These are phyloP conservation scores for Leccinum rimulosum DNA, from an alignment of 768 basidiomycete species.

Conservation along the genomic window DNA sequence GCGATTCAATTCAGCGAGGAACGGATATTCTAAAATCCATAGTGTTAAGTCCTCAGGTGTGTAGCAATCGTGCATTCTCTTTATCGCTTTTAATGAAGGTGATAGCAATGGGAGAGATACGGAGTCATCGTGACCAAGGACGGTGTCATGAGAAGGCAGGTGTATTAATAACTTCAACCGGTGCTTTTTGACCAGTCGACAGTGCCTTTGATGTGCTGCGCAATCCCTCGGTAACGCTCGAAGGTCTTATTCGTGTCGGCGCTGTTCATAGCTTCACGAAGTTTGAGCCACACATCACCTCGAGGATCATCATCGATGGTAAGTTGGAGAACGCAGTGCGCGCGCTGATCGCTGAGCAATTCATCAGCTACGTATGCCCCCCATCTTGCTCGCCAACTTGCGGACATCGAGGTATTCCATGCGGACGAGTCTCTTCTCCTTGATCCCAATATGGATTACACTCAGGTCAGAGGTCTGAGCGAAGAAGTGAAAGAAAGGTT, in stretches of 20 bases:
- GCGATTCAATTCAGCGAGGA: conserved; percentile 34
- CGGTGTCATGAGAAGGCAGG: conserved; percentile 44
- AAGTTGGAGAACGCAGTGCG: conserved; percentile 11
- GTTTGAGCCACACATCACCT: conserved; percentile 50
- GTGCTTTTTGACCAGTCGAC: background rate
- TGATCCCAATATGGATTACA: conserved; percentile 71
- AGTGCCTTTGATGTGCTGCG: conserved; percentile 79
- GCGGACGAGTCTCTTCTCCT: conserved; percentile 73
- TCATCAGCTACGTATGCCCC: conserved; percentile 57
- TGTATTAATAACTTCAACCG: background rate
- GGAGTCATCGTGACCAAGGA: conserved; percentile 43
- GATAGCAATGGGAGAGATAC: conserved; percentile 41
- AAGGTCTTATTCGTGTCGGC: conserved; percentile 47
- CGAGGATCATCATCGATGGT: conserved; percentile 75
- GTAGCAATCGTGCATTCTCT: background rate
- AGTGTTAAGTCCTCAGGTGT: conserved; percentile 42
- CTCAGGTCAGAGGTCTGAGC: conserved; percentile 62
- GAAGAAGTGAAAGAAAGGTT: conserved; percentile 72
- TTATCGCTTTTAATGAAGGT: background rate
- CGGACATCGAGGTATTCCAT: conserved; percentile 70
- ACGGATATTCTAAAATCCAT: conserved; percentile 34
- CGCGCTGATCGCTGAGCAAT: background rate
- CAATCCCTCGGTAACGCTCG: conserved; percentile 49
- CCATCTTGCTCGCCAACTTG: conserved; percentile 68
- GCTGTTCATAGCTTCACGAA: conserved; percentile 35